Conservation (phyloP, 345 rosid genomes). For the Acer saccharum region DNA sequence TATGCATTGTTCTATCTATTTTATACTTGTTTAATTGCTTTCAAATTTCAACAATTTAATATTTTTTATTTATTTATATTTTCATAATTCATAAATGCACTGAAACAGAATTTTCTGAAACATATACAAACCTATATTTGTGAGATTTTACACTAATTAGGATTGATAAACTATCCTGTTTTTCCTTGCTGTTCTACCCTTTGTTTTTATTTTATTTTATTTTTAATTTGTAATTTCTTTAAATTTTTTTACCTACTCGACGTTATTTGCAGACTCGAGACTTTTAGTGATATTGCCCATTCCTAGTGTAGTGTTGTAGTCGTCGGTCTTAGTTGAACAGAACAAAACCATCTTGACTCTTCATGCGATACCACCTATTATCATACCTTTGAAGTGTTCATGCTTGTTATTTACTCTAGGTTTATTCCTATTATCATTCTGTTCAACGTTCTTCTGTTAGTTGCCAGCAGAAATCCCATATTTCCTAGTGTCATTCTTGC, state of each 20-base stretch:
- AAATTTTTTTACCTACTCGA: not conserved
- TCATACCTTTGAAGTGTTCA: not conserved
- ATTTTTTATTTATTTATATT: not conserved
- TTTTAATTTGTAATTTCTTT: not conserved
- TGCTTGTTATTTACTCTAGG: not conserved
- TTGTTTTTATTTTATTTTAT: too few species aligned
- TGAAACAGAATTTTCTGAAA: too few species aligned
- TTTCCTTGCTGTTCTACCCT: not conserved
- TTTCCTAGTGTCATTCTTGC: constrained; percentile 20
- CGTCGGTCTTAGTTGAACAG: not conserved
- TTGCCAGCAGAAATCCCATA: constrained; percentile 4
- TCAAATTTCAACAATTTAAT: not conserved
- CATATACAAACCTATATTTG: too few species aligned
- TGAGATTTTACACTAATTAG: not conserved
- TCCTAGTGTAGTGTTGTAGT: not conserved
- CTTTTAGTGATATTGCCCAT: not conserved
- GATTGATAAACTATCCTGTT: not conserved
- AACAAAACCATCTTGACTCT: not conserved
- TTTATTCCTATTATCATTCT: not conserved
- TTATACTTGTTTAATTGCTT: constrained; percentile 4
- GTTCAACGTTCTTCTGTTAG: not conserved
- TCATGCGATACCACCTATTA: not conserved
- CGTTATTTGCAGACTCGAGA: not conserved
- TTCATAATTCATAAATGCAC: not conserved
- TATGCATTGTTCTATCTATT: not conserved